These are phyloP conservation scores for Phialophora macrospora DNA, from an alignment of 2,329 filamentous ascomycete species.

Conservation along the genomic window DNA sequence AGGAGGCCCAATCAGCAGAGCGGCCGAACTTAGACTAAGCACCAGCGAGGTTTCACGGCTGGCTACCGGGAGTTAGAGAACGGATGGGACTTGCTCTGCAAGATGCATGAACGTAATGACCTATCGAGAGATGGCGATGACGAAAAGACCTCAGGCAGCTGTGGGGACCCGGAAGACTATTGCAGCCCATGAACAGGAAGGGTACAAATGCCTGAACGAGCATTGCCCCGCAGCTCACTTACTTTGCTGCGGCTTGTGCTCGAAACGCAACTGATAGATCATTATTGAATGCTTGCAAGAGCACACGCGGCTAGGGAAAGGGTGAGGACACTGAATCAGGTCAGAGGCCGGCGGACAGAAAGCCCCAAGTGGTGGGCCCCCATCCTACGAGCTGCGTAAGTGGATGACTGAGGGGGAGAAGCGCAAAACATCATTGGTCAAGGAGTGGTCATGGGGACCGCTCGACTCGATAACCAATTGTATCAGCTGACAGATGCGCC, in stretches of 20 bases:
- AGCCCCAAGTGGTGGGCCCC: neutral
- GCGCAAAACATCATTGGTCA: constrained; percentile 6
- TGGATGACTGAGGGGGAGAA: constrained; percentile 11
- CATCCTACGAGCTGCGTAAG: neutral
- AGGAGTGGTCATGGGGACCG: constrained; percentile 24
- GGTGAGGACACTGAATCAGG: neutral
- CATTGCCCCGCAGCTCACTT: neutral
- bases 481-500: constrained; percentile 28
- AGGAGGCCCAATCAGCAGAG: neutral
- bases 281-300: neutral
- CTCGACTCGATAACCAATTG: constrained; percentile 24
- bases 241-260: neutral
- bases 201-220: neutral
- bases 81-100: neutral
- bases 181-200: neutral
- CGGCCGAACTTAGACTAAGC: neutral
- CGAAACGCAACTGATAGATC: neutral
- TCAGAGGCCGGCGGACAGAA: neutral
- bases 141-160: neutral
- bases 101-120: neutral
- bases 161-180: neutral
- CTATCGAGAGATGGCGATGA: neutral
- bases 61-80: neutral
- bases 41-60: neutral
- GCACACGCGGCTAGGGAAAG: neutral